Percentiles rank a stretch among this genome's conserved stretches.
Evolutionary conservation across 768 basidiomycete species (phyloP).

Genomic region (Tulasnella sp.): DNA sequence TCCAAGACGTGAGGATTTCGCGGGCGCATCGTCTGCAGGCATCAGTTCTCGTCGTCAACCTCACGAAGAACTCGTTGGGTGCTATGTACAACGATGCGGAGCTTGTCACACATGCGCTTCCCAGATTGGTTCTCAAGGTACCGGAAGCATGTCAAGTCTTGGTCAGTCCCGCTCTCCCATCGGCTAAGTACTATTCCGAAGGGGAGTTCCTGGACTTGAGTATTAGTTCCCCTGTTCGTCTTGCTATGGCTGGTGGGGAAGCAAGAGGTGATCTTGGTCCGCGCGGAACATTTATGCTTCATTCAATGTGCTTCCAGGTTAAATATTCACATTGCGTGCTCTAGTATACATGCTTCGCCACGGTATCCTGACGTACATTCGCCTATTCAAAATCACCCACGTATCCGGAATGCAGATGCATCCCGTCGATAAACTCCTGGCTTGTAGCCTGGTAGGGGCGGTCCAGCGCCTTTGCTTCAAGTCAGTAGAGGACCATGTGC

Average conservation of each 20-base stretch:
- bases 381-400: not conserved
- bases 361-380: too few species aligned
- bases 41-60: not conserved
- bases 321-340: too few species aligned
- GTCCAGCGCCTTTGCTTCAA: not conserved
- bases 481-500: not conserved
- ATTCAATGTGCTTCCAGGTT: too few species aligned
- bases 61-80: not conserved
- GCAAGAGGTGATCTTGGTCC: conserved; percentile 16
- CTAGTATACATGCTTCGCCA: too few species aligned
- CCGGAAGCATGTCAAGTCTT: conserved; percentile 74
- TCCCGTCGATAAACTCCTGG: not conserved
- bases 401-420: not conserved
- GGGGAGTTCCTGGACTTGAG: not conserved
- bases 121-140: conserved; percentile 13
- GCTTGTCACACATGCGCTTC: not conserved
- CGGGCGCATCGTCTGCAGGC: not conserved
- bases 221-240: conserved; percentile 4
- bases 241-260: conserved; percentile 17
- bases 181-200: not conserved
- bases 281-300: too few species aligned
- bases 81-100: not conserved
- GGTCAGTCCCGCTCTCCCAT: conserved; percentile 36
- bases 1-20: too few species aligned
- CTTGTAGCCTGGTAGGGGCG: not conserved